Percentiles rank a stretch among this genome's conserved stretches.
Evolutionary conservation across 2,329 filamentous ascomycete species (phyloP).

Genomic region (Phialocephala subalpina): DNA sequence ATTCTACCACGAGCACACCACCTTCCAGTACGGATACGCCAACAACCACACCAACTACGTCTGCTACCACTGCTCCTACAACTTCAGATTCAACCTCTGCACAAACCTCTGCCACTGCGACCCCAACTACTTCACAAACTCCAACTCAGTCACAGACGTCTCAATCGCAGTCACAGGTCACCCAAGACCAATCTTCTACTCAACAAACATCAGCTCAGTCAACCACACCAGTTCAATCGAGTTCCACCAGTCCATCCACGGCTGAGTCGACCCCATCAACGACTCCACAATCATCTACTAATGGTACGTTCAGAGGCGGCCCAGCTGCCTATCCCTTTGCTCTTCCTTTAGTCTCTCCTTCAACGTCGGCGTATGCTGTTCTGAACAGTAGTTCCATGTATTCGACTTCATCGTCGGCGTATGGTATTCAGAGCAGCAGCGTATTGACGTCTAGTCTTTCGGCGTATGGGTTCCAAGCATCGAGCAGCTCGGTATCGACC

Average conservation of each 20-base stretch:
- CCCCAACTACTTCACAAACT: not conserved
- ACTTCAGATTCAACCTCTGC: constrained; percentile 10
- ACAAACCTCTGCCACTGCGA: constrained; percentile 4
- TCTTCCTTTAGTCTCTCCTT: constrained; percentile 20
- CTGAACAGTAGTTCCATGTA: constrained; percentile 24
- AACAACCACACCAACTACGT: constrained; percentile 7
- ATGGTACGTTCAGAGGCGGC: constrained; percentile 34
- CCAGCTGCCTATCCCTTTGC: constrained; percentile 30
- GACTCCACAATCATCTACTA: constrained; percentile 22
- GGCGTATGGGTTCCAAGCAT: not conserved
- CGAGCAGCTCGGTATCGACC: not conserved
- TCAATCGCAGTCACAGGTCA: not conserved
- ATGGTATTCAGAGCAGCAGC: constrained; percentile 13
- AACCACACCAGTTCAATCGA: constrained; percentile 11
- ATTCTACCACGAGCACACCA: constrained; percentile 24
- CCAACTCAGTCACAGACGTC: not conserved
- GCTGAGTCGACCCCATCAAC: constrained; percentile 11
- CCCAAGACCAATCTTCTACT: constrained; percentile 4
- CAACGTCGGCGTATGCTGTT: constrained; percentile 19
- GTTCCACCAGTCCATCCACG: constrained; percentile 7
- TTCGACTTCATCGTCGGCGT: constrained; percentile 10
- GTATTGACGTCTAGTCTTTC: constrained; percentile 5
- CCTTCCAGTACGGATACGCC: constrained; percentile 13
- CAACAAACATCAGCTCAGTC: constrained; percentile 8
- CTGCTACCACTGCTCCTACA: constrained; percentile 4